Evolutionary conservation across 2,329 filamentous ascomycete species (phyloP).

Genomic region (Fusarium sp.): DNA sequence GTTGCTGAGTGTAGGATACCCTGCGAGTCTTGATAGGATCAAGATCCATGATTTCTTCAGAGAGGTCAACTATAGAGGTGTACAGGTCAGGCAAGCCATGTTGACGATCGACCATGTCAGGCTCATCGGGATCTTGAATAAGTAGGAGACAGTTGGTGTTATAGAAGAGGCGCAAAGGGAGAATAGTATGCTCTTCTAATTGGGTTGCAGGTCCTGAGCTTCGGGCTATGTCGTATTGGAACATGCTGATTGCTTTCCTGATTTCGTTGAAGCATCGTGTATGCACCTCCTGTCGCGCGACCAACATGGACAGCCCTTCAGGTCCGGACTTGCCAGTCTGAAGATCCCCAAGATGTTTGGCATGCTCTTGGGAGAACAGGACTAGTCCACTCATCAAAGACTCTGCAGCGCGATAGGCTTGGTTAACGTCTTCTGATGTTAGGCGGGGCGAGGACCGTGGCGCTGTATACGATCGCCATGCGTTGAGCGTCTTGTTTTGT

Average conservation of each 20-base stretch:
- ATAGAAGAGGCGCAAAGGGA: conserved; percentile 6
- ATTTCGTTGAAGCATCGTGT: conserved; percentile 16
- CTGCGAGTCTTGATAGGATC: not conserved
- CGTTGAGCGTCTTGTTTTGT: not conserved
- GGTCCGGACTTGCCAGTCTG: not conserved
- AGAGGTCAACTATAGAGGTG: not conserved
- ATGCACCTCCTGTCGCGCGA: not conserved
- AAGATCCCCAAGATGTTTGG: not conserved
- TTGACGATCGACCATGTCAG: not conserved
- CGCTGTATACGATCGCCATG: conserved; percentile 16
- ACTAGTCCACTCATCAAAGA: not conserved
- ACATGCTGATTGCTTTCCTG: not conserved
- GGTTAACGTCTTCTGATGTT: not conserved
- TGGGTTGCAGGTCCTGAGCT: not conserved
- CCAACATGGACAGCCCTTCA: not conserved
- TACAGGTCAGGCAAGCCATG: not conserved
- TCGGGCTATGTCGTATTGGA: not conserved
- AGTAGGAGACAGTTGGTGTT: conserved; percentile 3
- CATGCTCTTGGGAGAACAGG: conserved; percentile 10
- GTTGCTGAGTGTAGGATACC: not conserved
- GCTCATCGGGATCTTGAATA: conserved; percentile 14
- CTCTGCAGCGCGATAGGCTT: not conserved
- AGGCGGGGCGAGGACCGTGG: not conserved
- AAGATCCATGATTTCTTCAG: not conserved
- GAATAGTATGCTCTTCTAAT: not conserved